Evolutionary conservation across 1,284 basidiomycete genomes (phyloP).

Genomic region (Ustilago trichophora): DNA sequence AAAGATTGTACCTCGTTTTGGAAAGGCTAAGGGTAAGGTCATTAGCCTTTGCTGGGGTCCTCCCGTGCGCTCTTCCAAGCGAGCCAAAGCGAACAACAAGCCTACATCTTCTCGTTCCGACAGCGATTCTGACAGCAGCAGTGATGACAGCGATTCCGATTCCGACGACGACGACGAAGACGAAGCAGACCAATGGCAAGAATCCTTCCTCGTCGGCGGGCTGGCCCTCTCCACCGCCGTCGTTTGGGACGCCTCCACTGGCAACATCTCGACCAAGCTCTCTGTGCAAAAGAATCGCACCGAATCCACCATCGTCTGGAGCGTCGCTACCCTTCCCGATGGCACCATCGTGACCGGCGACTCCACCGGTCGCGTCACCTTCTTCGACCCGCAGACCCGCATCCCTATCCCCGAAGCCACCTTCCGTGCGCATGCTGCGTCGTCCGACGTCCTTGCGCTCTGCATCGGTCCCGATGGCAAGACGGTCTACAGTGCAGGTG

Average conservation of each 20-base stretch:
- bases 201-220: conserved; percentile 89
- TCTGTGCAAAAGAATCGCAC: conserved; percentile 82
- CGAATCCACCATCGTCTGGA: conserved; percentile 93
- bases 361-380: conserved; percentile 91
- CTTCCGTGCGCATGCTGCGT: conserved; percentile 78
- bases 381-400: conserved; percentile 90
- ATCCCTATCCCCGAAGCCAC: conserved; percentile 79
- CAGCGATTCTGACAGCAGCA: conserved; percentile 9
- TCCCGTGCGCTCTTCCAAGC: conserved; percentile 70
- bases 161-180: conserved; percentile 73
- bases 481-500: conserved; percentile 88
- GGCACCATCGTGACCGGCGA: conserved; percentile 94
- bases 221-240: conserved; percentile 90
- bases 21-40: conserved; percentile 61
- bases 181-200: conserved; percentile 77
- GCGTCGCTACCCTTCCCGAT: conserved; percentile 82
- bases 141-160: conserved; percentile 60
- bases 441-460: conserved; percentile 90
- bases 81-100: no score
- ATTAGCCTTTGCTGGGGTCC: conserved; percentile 94
- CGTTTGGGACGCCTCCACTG: conserved; percentile 85
- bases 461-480: conserved; percentile 83
- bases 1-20: conserved; percentile 73
- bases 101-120: conserved; percentile 2
- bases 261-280: conserved; percentile 77